A percentile compares a stretch with the other conserved stretches of the same genome.
Evolutionary conservation across 257 asterid species (phyloP).

Genomic region (Ehretia macrophylla): DNA sequence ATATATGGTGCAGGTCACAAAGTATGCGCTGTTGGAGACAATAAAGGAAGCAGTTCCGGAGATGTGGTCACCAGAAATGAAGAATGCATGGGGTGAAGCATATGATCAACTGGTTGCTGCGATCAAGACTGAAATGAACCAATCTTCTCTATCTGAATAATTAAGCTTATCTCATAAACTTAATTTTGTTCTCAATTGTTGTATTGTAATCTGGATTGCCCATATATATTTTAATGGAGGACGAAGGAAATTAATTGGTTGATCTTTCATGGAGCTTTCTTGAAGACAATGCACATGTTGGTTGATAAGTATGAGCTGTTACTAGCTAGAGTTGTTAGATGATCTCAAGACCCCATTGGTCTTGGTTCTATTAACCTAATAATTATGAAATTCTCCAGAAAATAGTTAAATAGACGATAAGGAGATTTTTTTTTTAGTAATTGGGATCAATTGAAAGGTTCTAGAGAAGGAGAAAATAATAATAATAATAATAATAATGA

Average conservation of each 20-base stretch:
- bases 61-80: conserved; percentile 77
- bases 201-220: not conserved
- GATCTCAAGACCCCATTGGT: no score
- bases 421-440: no score
- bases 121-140: conserved; percentile 68
- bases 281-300: conserved; percentile 8
- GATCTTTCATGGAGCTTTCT: conserved; percentile 1
- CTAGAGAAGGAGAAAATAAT: no score
- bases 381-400: no score
- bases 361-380: no score
- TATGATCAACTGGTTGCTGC: conserved; percentile 77
- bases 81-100: conserved; percentile 72
- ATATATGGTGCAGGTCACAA: conserved; percentile 43
- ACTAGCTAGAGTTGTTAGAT: not conserved
- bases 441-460: no score
- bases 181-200: not conserved
- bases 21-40: conserved; percentile 72
- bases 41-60: conserved; percentile 75
- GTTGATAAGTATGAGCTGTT: conserved; percentile 1
- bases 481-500: no score
- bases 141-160: conserved; percentile 3
- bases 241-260: not conserved
- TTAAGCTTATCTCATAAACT: not conserved
- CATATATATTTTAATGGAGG: no score
- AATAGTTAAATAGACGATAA: no score